These are phyloP conservation scores for Zasmidium citrigriseum DNA, from an alignment of 2,329 filamentous ascomycete genomes.

Conservation along the genomic window DNA sequence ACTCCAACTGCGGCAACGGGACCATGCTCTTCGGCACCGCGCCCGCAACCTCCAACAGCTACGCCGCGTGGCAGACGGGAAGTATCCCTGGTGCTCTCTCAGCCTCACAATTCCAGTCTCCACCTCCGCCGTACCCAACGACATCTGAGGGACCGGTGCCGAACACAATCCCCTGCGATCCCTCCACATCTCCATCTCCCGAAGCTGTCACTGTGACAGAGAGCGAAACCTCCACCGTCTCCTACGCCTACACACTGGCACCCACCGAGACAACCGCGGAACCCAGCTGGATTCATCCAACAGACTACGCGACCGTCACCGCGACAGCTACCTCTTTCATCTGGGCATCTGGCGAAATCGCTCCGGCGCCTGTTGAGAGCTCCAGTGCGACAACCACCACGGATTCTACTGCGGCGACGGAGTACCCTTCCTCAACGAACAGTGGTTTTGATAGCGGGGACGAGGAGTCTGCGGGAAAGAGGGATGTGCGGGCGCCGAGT, in stretches of 20 bases:
- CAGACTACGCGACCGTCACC: neutral
- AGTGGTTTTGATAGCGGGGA: no score
- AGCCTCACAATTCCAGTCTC: neutral
- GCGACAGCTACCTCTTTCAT: neutral
- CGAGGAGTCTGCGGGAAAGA: no score
- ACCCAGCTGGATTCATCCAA: neutral
- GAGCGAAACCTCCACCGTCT: neutral
- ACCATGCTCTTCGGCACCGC: conserved; percentile 6
- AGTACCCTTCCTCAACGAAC: neutral
- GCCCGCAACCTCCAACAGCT: neutral
- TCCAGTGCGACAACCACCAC: neutral
- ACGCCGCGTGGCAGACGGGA: neutral
- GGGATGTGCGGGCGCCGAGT: no score
- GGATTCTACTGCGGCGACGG: neutral
- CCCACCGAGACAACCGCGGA: no score
- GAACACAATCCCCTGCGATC: neutral
- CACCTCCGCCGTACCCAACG: no score
- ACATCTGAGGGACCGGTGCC: neutral
- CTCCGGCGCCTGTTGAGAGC: neutral
- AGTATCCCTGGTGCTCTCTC: neutral
- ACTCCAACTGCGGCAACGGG: conserved; percentile 6
- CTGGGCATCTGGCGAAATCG: neutral
- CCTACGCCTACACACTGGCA: no score
- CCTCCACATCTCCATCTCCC: neutral
- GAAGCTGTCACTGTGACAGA: neutral